Base-by-base conservation (phyloP, 2,329 filamentous ascomycete genomes). In the Thelonectria olida region DNA sequence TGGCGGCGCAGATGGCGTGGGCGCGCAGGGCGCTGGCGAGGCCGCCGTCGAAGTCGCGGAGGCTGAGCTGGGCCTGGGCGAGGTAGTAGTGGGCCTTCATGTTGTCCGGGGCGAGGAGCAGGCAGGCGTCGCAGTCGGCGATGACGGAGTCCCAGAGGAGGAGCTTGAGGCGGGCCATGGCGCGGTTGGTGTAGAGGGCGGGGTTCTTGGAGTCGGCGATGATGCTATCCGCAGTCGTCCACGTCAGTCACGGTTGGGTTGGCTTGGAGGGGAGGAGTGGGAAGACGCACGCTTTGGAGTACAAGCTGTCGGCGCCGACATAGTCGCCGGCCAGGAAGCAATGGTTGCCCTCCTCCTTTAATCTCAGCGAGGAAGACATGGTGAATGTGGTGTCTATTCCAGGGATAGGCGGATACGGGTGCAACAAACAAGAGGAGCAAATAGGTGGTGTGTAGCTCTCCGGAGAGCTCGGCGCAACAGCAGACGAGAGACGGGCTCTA, bases 71-170 rank as follows among this genome's bases (percentile, higher is more conserved):
- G 1, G 94, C 93, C 77, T 97, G 91, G 3, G 92, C 89, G 23
- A 97, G 85, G 74, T 93, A 92, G 77, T 91, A 96, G 72, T 88
- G 87, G 7, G 92, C 93, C 78, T 98, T 98, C 81, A 96, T 90
- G 69, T 86, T 88, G 7, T 69, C 54, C 4, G 84, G 81, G 25
- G 87, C 81, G 6, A 96, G 83, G 61, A 88, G 84, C 50, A 97
- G 89, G 65, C 91, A 93, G 52, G 87, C 82, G 54, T 90, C 78
- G 73, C 93, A 95, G 77, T 97, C 94, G 61, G 87, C 81, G 65
- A 96, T 89, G 49, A 90, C 93, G 9, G 84, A 88, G 27, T 92
- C 85, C 87, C 90, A 96, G 69, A 88, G 82, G 62, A 84, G 80
- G 20, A 97, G 85, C 78, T 91, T 92, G 60, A 96, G 82, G 39